These are phyloP conservation scores for Tylopilus orsonianus DNA, from an alignment of 1,284 basidiomycete genomes.

Conservation along the genomic window DNA sequence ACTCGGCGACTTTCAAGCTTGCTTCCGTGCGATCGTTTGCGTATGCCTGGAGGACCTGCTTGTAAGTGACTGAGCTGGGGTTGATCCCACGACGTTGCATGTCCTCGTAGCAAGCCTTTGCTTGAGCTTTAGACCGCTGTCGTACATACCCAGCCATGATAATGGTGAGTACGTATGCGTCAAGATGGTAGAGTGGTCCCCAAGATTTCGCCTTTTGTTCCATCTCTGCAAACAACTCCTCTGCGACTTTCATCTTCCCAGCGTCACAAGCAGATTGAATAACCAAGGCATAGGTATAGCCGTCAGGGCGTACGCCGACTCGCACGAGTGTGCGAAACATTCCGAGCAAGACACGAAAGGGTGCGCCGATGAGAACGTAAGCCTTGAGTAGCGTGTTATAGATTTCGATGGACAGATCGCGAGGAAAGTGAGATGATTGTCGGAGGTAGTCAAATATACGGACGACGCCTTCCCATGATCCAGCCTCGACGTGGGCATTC, in stretches of 20 bases:
- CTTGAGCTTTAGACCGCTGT: constrained; percentile 51
- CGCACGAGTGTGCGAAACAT: constrained; percentile 64
- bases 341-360: constrained; percentile 64
- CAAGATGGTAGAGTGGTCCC: constrained; percentile 44
- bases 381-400: constrained; percentile 86
- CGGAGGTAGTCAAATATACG: constrained; percentile 71
- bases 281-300: constrained; percentile 72
- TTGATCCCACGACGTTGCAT: constrained; percentile 71
- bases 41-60: constrained; percentile 67
- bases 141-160: constrained; percentile 81
- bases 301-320: constrained; percentile 55
- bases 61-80: constrained; percentile 73
- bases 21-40: constrained; percentile 46
- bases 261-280: constrained; percentile 86
- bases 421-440: constrained; percentile 35
- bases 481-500: constrained; percentile 82
- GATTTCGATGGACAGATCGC: constrained; percentile 53
- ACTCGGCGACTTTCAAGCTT: constrained; percentile 56
- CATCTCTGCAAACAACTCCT: constrained; percentile 70
- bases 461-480: constrained; percentile 76
- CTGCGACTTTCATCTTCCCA: constrained; percentile 65
- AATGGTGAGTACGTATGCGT: constrained; percentile 76
- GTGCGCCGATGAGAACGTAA: constrained; percentile 78
- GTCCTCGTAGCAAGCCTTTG: constrained; percentile 71
- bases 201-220: constrained; percentile 41